Base-by-base conservation (phyloP, 1,284 basidiomycete genomes). In the Rhodotorula mucilaginosa region DNA sequence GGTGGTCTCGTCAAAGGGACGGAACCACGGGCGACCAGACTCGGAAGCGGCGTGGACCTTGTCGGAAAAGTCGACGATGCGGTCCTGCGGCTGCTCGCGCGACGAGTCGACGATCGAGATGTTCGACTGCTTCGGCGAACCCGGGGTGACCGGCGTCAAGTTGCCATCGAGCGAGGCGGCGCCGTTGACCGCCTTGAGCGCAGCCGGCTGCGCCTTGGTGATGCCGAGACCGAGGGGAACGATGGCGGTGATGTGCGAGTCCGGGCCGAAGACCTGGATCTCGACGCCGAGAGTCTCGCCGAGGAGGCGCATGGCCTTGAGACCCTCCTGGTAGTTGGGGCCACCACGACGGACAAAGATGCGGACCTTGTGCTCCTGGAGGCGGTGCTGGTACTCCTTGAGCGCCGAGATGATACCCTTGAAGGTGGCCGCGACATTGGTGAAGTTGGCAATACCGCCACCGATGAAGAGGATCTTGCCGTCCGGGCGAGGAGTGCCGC, bases 361-460 rank as follows among this genome's bases (percentile, higher is more conserved):
- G 83, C 88, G 89, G 82, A 96, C 93, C 73, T 88, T 84, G 85
- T 96, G 92, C 65, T 86, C 85, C 80, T 92, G 90, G 75, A 97
- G 87, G 66, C 88, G 88, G 68, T 87, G 84, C 85, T 95, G 93
- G 88, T 88, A 94, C 84, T 94, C 91, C 86, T 97, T 92, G 79
- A 99, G 87, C 29, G 96, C 96, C 72, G 89, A 92, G 82, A 99
- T 98, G 86, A 98, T 99, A 78, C 96, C 96, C 87, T 98, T 98
- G 90, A 99, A 99, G 75, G 96, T 99, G 23, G 96, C 90, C 56
- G 96, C 96, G 78, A 99, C 76, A 82, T 99, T 98, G 81, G 95
- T 98, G 85, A 99, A 99, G 89, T 99, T 99, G 85, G 96, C 96
- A 77, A 98, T 97, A 85, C 96, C 96, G 85, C 97, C 97, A 83